Conservation (phyloP, 2,329 filamentous ascomycete species). For the Lachnum nothofagi region DNA sequence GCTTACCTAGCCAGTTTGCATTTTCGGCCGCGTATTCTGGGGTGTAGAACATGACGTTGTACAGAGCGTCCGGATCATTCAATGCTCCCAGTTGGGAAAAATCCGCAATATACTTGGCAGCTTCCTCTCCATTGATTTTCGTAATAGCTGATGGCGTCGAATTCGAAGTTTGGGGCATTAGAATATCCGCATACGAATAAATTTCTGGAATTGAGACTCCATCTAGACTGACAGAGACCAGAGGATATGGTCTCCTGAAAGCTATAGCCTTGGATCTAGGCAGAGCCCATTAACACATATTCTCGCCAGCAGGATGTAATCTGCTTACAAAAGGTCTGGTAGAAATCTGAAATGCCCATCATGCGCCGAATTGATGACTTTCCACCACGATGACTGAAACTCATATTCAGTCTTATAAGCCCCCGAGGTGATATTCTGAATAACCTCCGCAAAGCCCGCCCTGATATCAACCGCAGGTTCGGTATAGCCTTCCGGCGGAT, state of each 20-base stretch:
- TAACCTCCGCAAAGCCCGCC: constrained; percentile 39
- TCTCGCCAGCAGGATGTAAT: background rate
- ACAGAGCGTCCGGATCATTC: constrained; percentile 35
- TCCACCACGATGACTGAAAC: constrained; percentile 49
- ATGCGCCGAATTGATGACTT: constrained; percentile 48
- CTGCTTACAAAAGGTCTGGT: constrained; percentile 41
- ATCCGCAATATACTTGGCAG: constrained; percentile 42
- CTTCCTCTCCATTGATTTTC: constrained; percentile 50
- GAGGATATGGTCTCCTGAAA: constrained; percentile 41
- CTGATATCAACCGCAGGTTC: constrained; percentile 44
- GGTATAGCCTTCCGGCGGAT: constrained; percentile 45
- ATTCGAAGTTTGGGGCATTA: constrained; percentile 29
- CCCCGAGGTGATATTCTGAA: constrained; percentile 35
- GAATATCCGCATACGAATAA: constrained; percentile 9
- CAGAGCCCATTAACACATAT: background rate
- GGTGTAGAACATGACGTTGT: constrained; percentile 35
- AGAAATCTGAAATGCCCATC: constrained; percentile 58
- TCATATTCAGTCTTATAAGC: constrained; percentile 47
- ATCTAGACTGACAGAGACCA: constrained; percentile 56
- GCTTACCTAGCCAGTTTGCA: constrained; percentile 15
- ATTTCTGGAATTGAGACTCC: constrained; percentile 52
- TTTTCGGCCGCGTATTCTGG: constrained; percentile 8
- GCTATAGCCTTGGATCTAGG: constrained; percentile 40
- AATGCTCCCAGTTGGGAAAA: constrained; percentile 34
- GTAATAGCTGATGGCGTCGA: constrained; percentile 43